These are phyloP conservation scores for Pythium pectinolyticum DNA, from an alignment of 352 stramenopile species.

Conservation along the genomic window DNA sequence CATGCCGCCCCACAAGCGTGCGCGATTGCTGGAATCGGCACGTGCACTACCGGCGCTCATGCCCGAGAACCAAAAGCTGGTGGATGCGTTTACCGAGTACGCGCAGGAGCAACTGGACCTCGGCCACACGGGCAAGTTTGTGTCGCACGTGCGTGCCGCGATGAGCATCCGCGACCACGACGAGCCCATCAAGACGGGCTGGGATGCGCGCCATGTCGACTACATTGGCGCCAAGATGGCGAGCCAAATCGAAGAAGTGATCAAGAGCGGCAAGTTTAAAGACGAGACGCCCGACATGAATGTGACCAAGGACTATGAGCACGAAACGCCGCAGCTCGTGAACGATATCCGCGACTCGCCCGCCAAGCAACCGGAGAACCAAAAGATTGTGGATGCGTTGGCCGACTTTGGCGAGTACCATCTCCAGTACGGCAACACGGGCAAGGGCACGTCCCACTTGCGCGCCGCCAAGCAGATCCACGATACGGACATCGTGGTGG, in stretches of 20 bases:
- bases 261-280: conserved; percentile 50
- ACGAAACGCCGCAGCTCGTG: conserved; percentile 49
- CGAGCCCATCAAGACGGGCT: conserved; percentile 43
- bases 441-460: conserved; percentile 69
- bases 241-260: conserved; percentile 56
- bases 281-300: conserved; percentile 51
- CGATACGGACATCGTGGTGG: conserved; percentile 47
- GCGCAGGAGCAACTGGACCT: conserved; percentile 53
- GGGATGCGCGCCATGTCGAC: conserved; percentile 39
- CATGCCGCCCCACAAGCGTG: conserved; percentile 57
- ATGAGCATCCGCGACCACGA: conserved; percentile 55
- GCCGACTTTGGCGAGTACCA: conserved; percentile 71
- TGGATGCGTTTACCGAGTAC: conserved; percentile 71
- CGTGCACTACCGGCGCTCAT: conserved; percentile 43
- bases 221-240: conserved; percentile 66
- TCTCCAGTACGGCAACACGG: conserved; percentile 66
- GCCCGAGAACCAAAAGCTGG: conserved; percentile 69
- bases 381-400: conserved; percentile 62
- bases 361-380: conserved; percentile 58
- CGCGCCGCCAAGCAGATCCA: conserved; percentile 67
- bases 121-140: conserved; percentile 75
- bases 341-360: conserved; percentile 42
- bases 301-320: conserved; percentile 45
- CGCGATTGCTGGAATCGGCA: conserved; percentile 54
- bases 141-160: conserved; percentile 68